A percentile compares a stretch with the other conserved stretches of the same genome.
phyloP scores from a whole-genome alignment of 1,284 basidiomycete genomes.

The Mycena citricolor region DNA sequence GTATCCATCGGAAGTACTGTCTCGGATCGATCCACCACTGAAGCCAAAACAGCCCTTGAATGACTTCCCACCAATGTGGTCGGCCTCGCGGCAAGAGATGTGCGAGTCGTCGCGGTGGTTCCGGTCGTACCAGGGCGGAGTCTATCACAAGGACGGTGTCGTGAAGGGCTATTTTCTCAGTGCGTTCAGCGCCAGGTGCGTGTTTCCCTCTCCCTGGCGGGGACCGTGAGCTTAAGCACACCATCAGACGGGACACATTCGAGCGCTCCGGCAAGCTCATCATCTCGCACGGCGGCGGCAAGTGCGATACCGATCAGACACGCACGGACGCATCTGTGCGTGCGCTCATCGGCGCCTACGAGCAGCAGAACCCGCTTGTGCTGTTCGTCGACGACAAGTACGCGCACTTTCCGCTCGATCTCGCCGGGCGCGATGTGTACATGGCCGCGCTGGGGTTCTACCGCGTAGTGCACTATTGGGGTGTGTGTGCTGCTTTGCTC shows the following conservation, averaged over 20 bases:
- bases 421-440: constrained; percentile 48
- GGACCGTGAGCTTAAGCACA: constrained; percentile 13
- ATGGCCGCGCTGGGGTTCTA: constrained; percentile 74
- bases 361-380: constrained; percentile 53
- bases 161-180: constrained; percentile 74
- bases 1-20: too few relatives aligned
- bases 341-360: constrained; percentile 59
- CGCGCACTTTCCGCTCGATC: constrained; percentile 65
- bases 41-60: too few relatives aligned
- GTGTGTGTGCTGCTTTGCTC: too few relatives aligned
- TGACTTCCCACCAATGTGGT: too few relatives aligned
- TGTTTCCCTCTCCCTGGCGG: constrained; percentile 7
- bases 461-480: constrained; percentile 69
- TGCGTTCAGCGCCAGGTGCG: constrained; percentile 63
- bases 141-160: constrained; percentile 61
- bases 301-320: constrained; percentile 64
- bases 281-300: constrained; percentile 79
- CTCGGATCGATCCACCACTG: too few relatives aligned
- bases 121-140: constrained; percentile 73
- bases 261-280: constrained; percentile 63
- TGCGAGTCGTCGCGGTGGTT: constrained; percentile 77
- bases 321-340: constrained; percentile 68
- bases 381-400: constrained; percentile 74
- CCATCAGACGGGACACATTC: constrained; percentile 63
- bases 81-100: constrained; percentile 78